A percentile compares a stretch with the other conserved stretches of the same genome.
Evolutionary conservation across 2,329 filamentous ascomycete species (phyloP).

Genomic region (Hortaea werneckii): DNA sequence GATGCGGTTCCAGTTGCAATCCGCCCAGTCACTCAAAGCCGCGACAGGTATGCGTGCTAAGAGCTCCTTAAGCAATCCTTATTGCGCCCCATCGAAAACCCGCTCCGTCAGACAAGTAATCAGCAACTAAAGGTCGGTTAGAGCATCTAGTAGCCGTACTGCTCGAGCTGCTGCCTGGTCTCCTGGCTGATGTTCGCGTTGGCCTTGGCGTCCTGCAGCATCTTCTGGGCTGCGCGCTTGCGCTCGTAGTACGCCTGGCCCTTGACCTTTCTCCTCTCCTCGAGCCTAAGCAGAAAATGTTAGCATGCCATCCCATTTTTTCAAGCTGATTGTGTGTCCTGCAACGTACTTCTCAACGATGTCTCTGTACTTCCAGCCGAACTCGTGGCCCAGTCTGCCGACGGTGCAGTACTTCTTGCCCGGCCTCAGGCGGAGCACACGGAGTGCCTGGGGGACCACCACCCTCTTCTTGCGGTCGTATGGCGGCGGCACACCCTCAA

Average conservation of each 20-base stretch:
- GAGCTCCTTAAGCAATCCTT: neutral
- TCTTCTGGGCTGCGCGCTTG: slow-evolving; percentile 93
- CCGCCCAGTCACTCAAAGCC: too few species aligned
- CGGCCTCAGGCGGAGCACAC: slow-evolving; percentile 92
- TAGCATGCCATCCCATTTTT: too few species aligned
- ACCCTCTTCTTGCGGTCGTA: slow-evolving; percentile 99
- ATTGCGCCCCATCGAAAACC: neutral
- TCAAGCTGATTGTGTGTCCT: too few species aligned
- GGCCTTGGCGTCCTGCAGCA: slow-evolving; percentile 88
- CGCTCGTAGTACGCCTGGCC: slow-evolving; percentile 98
- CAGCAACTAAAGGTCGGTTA: neutral
- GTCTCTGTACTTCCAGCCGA: slow-evolving; percentile 99
- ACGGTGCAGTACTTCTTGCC: slow-evolving; percentile 99
- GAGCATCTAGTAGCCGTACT: slow-evolving; percentile 72
- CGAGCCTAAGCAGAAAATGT: slow-evolving; percentile 57
- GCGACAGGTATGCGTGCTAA: too few species aligned
- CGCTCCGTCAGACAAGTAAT: neutral
- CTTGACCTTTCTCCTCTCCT: slow-evolving; percentile 99
- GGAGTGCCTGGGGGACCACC: slow-evolving; percentile 95
- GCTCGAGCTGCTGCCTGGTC: slow-evolving; percentile 78
- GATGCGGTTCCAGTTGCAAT: too few species aligned
- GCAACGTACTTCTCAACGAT: slow-evolving; percentile 84
- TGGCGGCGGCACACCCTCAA: slow-evolving; percentile 96
- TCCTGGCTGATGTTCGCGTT: slow-evolving; percentile 76
- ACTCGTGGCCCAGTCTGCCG: slow-evolving; percentile 93